Conservation (phyloP, 2,329 filamentous ascomycete genomes). For the Xylogone sp. region DNA sequence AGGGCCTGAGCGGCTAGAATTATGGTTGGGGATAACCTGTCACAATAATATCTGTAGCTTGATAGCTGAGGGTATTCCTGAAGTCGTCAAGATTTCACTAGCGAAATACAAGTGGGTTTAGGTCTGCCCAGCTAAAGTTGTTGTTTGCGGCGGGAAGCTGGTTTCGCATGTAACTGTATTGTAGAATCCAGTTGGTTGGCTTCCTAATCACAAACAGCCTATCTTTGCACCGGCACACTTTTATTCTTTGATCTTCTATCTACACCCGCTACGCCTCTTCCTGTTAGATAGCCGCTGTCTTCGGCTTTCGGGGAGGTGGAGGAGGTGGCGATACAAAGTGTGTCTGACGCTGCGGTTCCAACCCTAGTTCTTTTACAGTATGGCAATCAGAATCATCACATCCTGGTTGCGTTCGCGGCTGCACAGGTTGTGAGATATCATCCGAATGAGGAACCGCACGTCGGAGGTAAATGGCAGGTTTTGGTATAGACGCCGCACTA, state of each 20-base stretch:
- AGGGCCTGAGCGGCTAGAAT: no score
- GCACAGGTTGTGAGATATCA: conserved; percentile 35
- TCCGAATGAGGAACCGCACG: conserved; percentile 34
- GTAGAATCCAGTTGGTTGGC: no score
- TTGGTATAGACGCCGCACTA: conserved; percentile 80
- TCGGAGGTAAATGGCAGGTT: conserved; percentile 79
- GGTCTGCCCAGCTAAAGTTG: no score
- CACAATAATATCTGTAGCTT: no score
- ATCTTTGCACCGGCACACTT: no score
- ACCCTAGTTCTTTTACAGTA: conserved; percentile 26
- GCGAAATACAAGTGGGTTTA: no score
- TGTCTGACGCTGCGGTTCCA: conserved; percentile 36
- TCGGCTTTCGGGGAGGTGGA: conserved; percentile 31
- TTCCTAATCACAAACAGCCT: no score
- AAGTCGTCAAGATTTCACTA: no score
- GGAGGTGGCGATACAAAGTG: conserved; percentile 31
- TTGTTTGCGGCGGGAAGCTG: no score
- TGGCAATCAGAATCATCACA: conserved; percentile 10
- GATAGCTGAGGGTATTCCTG: no score
- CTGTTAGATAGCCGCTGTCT: conserved; percentile 36
- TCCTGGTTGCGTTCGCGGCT: conserved; percentile 19
- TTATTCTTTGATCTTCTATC: conserved; percentile 72
- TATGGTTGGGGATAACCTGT: no score
- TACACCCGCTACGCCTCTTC: conserved; percentile 61
- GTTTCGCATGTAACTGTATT: no score